A percentile compares a stretch with the other conserved stretches of the same genome.
phyloP scores from a whole-genome alignment of 139 green algal species.

The Trebouxia sp. region DNA sequence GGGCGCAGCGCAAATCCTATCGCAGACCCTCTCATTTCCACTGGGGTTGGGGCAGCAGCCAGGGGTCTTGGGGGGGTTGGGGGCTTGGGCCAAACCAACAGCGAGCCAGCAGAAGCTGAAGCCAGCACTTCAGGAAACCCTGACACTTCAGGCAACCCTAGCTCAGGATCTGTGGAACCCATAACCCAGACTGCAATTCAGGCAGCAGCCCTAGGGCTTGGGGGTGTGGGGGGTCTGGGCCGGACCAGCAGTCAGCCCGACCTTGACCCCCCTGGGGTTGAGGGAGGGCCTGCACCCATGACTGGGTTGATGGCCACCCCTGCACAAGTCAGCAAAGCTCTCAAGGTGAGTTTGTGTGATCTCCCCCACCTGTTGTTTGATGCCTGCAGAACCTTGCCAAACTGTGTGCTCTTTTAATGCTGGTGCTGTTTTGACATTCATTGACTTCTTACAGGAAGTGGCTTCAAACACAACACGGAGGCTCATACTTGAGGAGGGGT shows the following conservation, averaged over 20 bases:
- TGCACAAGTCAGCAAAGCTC: constrained; percentile 22
- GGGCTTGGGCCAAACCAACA: background rate
- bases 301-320: background rate
- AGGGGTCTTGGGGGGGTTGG: background rate
- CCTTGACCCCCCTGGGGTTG: background rate
- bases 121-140: background rate
- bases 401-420: background rate
- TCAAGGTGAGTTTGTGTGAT: constrained; percentile 18
- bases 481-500: constrained; percentile 66
- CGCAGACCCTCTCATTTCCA: background rate
- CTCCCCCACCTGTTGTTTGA: background rate
- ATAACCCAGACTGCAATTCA: background rate
- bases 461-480: constrained; percentile 65
- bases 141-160: too few species aligned
- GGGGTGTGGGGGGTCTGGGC: constrained; percentile 5
- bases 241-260: background rate
- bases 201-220: background rate
- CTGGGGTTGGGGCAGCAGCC: background rate
- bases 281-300: background rate
- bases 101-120: background rate
- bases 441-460: constrained; percentile 39
- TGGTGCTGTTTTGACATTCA: background rate
- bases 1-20: background rate
- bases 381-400: background rate
- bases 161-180: too few species aligned